Evolutionary conservation across 2,329 filamentous ascomycete genomes (phyloP).

Genomic region (Hortaea sp.): DNA sequence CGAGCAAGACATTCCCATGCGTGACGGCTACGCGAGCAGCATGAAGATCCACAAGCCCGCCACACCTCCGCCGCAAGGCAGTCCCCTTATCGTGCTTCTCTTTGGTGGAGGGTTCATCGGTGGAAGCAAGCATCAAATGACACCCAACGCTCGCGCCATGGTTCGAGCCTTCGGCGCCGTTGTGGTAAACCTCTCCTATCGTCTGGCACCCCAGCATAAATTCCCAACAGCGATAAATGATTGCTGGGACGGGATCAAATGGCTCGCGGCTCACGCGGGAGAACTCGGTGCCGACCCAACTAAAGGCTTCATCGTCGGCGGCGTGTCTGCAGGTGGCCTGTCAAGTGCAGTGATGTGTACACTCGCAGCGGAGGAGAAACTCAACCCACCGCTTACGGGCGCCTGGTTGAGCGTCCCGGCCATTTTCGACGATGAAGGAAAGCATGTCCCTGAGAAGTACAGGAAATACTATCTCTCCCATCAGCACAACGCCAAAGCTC

Average conservation of each 20-base stretch:
- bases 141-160: constrained; percentile 16
- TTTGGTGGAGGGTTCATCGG: constrained; percentile 21
- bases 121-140: constrained; percentile 17
- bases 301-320: constrained; percentile 41
- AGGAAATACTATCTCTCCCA: constrained; percentile 29
- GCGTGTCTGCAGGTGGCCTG: constrained; percentile 38
- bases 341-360: constrained; percentile 31
- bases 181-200: constrained; percentile 34
- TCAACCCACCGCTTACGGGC: constrained; percentile 38
- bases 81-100: constrained; percentile 17
- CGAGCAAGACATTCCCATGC: constrained; percentile 25
- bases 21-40: constrained; percentile 25
- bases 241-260: constrained; percentile 37
- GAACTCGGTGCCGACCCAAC: constrained; percentile 31
- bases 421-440: constrained; percentile 19
- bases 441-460: constrained; percentile 32
- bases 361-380: constrained; percentile 30
- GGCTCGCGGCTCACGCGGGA: constrained; percentile 31
- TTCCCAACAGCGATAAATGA: constrained; percentile 38
- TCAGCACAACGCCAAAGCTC: constrained; percentile 33
- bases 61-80: constrained; percentile 4
- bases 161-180: constrained; percentile 27
- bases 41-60: constrained; percentile 25
- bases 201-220: constrained; percentile 37
- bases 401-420: constrained; percentile 36